A percentile compares a stretch with the other conserved stretches of the same genome.
Conservation (phyloP, 1,139 yeast species). For the Geotrichum candidum region DNA sequence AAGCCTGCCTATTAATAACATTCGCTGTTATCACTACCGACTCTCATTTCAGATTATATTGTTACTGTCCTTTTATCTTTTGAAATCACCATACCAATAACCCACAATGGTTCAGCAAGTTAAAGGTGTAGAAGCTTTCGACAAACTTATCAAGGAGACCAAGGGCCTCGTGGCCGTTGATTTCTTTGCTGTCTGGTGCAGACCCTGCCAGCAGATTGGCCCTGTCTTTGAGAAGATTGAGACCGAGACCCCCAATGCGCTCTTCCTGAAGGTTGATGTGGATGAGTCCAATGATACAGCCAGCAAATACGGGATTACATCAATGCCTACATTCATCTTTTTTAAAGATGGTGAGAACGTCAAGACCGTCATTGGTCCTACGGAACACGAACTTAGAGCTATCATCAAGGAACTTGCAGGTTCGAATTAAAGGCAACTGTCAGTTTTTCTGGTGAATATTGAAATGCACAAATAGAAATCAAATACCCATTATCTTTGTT, state of each 20-base stretch:
- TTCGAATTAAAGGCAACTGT: background rate
- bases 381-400: constrained; percentile 42
- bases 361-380: constrained; percentile 77
- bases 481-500: no score
- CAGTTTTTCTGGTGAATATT: no score
- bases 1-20: no score
- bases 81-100: background rate
- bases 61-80: background rate
- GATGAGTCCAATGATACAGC: constrained; percentile 74
- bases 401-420: constrained; percentile 34
- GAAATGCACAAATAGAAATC: no score
- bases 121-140: background rate
- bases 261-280: constrained; percentile 79
- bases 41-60: background rate
- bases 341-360: constrained; percentile 70
- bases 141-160: background rate
- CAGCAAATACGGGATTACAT: constrained; percentile 61
- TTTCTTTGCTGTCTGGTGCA: constrained; percentile 95
- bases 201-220: constrained; percentile 93
- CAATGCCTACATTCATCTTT: constrained; percentile 86
- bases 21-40: no score
- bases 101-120: background rate
- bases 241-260: constrained; percentile 50
- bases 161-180: constrained; percentile 69
- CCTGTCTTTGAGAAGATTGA: constrained; percentile 78